These are phyloP conservation scores for Sclerotinia subarctica DNA, from an alignment of 2,329 filamentous ascomycete species.

Conservation along the genomic window DNA sequence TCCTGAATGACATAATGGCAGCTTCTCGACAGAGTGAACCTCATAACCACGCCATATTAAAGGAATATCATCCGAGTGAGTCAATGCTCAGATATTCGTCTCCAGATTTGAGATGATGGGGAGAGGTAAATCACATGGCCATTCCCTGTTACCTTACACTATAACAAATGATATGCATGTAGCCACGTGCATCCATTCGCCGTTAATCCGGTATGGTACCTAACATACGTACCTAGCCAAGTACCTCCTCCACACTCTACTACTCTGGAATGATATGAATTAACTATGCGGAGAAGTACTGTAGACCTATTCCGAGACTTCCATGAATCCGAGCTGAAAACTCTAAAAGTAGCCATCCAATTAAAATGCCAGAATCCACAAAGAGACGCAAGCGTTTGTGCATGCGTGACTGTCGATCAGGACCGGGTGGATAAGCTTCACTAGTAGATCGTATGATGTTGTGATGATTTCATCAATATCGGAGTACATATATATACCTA, in stretches of 20 bases:
- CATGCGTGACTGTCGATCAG: background rate
- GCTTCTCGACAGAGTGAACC: background rate
- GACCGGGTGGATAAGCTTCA: background rate
- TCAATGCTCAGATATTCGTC: background rate
- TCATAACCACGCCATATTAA: background rate
- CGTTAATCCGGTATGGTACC: background rate
- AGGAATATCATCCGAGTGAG: too few species aligned
- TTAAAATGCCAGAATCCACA: background rate
- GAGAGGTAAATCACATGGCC: background rate
- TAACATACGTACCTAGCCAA: background rate
- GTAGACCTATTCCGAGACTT: background rate
- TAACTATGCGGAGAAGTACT: too few species aligned
- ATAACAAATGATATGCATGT: background rate
- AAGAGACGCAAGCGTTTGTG: background rate
- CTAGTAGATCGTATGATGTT: background rate
- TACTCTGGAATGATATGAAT: too few species aligned
- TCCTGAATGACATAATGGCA: background rate
- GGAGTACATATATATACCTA: background rate
- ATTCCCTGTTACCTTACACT: background rate
- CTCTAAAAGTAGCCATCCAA: background rate
- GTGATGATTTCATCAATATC: background rate
- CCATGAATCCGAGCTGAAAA: background rate
- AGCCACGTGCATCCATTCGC: background rate
- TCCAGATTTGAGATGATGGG: too few species aligned
- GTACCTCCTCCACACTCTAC: too few species aligned